Base-by-base conservation (phyloP, 306 rosid genomes). In the Quercus engelmannii region DNA sequence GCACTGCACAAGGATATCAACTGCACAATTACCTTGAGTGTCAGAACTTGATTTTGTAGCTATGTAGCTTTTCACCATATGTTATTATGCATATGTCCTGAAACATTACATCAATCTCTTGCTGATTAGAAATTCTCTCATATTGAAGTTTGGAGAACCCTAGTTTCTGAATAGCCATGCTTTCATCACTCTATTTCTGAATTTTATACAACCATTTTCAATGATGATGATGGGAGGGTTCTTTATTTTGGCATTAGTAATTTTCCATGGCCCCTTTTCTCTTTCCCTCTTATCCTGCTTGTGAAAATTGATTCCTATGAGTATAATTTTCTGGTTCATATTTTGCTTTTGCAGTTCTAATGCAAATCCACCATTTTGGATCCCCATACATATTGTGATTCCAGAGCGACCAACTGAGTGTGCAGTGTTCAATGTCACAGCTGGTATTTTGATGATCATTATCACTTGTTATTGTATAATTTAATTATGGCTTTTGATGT, bases 381-480 rank as follows among this genome's bases (percentile, higher is more conserved):
- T 91, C 83, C 99, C 99, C 54, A 85, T 94, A 78, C 95, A 92
- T 73, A 87, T 91, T 74, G 95, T 94, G 84, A 90, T 90, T 82
- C 99, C 99, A 28, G 99, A 94, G 90, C 88, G 99, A 75, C 97
- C 99, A 5, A 94, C 99, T 33, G 99, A 94, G 86, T 90, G 91
- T 80, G 92, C 91, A 52, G 93, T 87, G 69, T 88, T 94, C 83
- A 92, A 91, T 83, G 95, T 92, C 85, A 87, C 82, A 64, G 99
- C 97, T 83, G 99, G 99, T 94, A 94, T 68, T 55, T 81, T 79
- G 78, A 65, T 58, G 76, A 59, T 74, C 55, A 58, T 26, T 75
- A 74, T 76, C 76, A n/a, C 74, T 81, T 70, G 74, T 49, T 76
- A 17, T 55, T 77, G 30, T 76, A 63, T 31, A 65, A 26, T 28